Evolutionary conservation across 2,329 filamentous ascomycete genomes (phyloP).

Genomic region (Pseudogymnoascus sp.): DNA sequence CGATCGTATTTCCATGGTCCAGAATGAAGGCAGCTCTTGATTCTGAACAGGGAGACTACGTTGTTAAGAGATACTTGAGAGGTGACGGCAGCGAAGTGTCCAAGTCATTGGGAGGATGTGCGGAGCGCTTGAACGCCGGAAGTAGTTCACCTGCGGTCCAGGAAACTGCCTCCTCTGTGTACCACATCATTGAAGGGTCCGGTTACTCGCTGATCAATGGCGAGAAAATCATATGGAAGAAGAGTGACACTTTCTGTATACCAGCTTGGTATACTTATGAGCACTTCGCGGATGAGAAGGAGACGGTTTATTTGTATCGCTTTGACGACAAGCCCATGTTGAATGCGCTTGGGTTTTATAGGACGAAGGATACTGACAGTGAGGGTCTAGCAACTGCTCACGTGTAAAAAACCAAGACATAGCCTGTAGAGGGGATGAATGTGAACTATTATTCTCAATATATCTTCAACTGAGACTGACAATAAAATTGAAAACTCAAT

Average conservation of each 20-base stretch:
- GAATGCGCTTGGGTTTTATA: slow-evolving; percentile 43
- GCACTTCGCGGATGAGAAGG: slow-evolving; percentile 34
- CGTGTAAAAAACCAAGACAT: background rate
- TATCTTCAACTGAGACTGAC: background rate
- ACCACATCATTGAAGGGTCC: slow-evolving; percentile 43
- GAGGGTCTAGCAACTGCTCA: slow-evolving; percentile 28
- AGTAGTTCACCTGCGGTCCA: slow-evolving; percentile 31
- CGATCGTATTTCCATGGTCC: slow-evolving; percentile 37
- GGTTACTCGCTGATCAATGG: slow-evolving; percentile 37
- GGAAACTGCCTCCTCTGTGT: slow-evolving; percentile 47
- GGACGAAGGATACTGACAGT: slow-evolving; percentile 33
- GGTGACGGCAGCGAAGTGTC: slow-evolving; percentile 36
- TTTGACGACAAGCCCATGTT: slow-evolving; percentile 52
- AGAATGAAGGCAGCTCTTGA: slow-evolving; percentile 35
- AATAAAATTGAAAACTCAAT: background rate
- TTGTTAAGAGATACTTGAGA: slow-evolving; percentile 29
- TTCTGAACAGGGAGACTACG: slow-evolving; percentile 24
- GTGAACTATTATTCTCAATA: background rate
- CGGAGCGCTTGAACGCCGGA: slow-evolving; percentile 37
- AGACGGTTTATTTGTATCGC: slow-evolving; percentile 42
- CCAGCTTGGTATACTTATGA: slow-evolving; percentile 45
- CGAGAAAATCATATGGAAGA: slow-evolving; percentile 36
- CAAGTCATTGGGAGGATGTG: slow-evolving; percentile 40
- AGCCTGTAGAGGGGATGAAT: background rate
- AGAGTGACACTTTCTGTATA: slow-evolving; percentile 48